Base-by-base conservation (phyloP, 2,329 filamentous ascomycete species). In the Pezicula rhizophila region DNA sequence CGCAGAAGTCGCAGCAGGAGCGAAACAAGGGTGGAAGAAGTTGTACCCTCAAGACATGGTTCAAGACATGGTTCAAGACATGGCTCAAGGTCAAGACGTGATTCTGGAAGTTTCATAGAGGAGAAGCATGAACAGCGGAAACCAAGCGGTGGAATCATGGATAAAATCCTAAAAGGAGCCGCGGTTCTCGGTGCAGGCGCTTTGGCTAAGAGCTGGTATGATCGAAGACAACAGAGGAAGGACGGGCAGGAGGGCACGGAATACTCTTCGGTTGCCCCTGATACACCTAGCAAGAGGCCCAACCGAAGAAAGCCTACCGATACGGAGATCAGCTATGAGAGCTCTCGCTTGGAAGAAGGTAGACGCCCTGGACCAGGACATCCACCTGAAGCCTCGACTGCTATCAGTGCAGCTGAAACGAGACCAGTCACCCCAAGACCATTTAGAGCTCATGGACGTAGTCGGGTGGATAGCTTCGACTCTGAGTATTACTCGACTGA, bases 171-270 rank as follows among this genome's bases (percentile, higher is more conserved):
- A 12, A 76, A 78, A 41, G 70, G 79, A 18, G 83, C 80, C 12
- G 84, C 80, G 0, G 70, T 77, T 5, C 64, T 84, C 2, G 85
- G 85, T 15, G 82, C 77, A 7, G 80, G 78, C 15, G 79, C 79
- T 26, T 66, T 89, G 14, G 73, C 78, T 3, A 82, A 80, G 52
- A 79, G 73, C 40, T 70, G 81, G 44, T 76, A 78, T 60, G 78
- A 79, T 52, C 72, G 76, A 48, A 74, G 75, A 47, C 69, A 76
- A 25, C 67, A 66, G 35, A 66, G 66, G 37, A 67, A 64, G 46
- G 63, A 68, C 11, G 70, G 72, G 18, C 79, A 83, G 43, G 79
- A 84, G 3, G 28, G 28, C 8, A 10, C 28, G 42, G 78, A 79
- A 51, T 82, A 83, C 57, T 82, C 80, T 11, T 79, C 78, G 3